Percentiles rank a stretch among this genome's conserved stretches.
Conservation (phyloP, 2,329 filamentous ascomycete species). For the Fusarium irregulare region DNA sequence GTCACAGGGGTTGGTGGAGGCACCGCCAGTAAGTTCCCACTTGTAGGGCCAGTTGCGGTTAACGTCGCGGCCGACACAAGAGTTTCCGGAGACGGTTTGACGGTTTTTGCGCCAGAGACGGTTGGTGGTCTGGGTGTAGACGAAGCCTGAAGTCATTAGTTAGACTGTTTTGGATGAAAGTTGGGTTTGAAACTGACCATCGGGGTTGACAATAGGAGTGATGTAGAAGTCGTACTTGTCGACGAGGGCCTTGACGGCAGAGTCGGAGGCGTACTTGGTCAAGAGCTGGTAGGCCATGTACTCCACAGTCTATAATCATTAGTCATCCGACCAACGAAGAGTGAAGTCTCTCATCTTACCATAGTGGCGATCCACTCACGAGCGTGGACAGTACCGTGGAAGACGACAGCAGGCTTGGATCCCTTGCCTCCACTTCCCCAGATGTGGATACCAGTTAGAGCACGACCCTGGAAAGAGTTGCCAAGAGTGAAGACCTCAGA, state of each 20-base stretch:
- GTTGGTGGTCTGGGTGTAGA: slow-evolving; percentile 66
- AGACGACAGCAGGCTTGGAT: slow-evolving; percentile 32
- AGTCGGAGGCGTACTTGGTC: slow-evolving; percentile 31
- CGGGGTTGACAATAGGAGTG: slow-evolving; percentile 70
- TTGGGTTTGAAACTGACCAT: slow-evolving; percentile 55
- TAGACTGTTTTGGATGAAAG: slow-evolving; percentile 3
- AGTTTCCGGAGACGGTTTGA: slow-evolving; percentile 53
- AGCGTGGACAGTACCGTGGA: slow-evolving; percentile 35
- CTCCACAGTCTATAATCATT: slow-evolving; percentile 13
- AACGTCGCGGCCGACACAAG: slow-evolving; percentile 64
- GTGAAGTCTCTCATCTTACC: too few species aligned
- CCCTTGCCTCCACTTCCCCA: slow-evolving; percentile 37
- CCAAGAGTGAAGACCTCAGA: slow-evolving; percentile 30
- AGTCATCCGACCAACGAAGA: too few species aligned
- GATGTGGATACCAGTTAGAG: slow-evolving; percentile 33
- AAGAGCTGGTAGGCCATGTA: slow-evolving; percentile 35
- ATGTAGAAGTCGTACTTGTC: slow-evolving; percentile 76
- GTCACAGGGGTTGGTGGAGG: slow-evolving; percentile 63
- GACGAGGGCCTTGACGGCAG: slow-evolving; percentile 54
- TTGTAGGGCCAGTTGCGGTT: slow-evolving; percentile 70
- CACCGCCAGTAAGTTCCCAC: slow-evolving; percentile 62
- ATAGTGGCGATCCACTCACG: slow-evolving; percentile 35
- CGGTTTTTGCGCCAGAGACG: slow-evolving; percentile 73
- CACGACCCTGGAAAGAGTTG: slow-evolving; percentile 25
- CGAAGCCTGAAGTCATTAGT: background rate